Percentiles rank a stretch among this genome's conserved stretches.
Conservation (phyloP, 495 filamentous ascomycete species). For the Cudoniella acicularis region DNA sequence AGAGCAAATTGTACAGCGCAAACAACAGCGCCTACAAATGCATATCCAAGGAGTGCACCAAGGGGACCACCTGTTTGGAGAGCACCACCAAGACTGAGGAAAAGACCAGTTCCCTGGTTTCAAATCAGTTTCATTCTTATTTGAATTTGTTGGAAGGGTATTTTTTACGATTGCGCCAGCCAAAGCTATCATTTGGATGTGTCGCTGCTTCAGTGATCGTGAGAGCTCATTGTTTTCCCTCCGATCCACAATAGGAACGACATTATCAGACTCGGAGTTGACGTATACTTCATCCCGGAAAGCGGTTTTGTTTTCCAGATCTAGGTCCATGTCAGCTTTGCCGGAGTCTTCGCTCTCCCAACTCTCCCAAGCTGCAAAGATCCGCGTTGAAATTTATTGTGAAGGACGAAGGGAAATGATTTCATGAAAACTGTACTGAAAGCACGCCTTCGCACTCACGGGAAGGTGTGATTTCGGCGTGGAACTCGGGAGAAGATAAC, state of each 20-base stretch:
- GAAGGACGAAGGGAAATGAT: not conserved
- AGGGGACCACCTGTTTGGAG: constrained; percentile 45
- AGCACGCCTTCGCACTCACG: not conserved
- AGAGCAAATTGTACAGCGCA: constrained; percentile 50
- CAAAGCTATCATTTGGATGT: constrained; percentile 74
- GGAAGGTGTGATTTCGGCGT: not conserved
- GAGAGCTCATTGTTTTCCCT: constrained; percentile 34
- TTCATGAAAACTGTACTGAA: not conserved
- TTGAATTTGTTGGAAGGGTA: constrained; percentile 28
- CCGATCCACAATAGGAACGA: not conserved
- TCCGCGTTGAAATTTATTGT: not conserved
- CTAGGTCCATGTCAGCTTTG: not conserved
- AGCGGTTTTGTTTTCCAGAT: not conserved
- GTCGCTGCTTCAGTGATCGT: constrained; percentile 47
- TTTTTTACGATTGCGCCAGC: constrained; percentile 55
- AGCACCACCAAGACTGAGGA: constrained; percentile 40
- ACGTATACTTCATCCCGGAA: not conserved
- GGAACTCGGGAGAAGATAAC: not conserved
- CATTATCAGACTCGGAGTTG: not conserved
- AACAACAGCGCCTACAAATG: constrained; percentile 45
- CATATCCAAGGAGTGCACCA: constrained; percentile 51
- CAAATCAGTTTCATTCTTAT: constrained; percentile 22
- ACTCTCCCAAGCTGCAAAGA: too few species aligned
- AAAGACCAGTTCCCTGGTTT: constrained; percentile 47
- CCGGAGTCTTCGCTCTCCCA: too few species aligned